phyloP scores from a whole-genome alignment of 805 yeast species.

The Candida sakaeoensis region DNA sequence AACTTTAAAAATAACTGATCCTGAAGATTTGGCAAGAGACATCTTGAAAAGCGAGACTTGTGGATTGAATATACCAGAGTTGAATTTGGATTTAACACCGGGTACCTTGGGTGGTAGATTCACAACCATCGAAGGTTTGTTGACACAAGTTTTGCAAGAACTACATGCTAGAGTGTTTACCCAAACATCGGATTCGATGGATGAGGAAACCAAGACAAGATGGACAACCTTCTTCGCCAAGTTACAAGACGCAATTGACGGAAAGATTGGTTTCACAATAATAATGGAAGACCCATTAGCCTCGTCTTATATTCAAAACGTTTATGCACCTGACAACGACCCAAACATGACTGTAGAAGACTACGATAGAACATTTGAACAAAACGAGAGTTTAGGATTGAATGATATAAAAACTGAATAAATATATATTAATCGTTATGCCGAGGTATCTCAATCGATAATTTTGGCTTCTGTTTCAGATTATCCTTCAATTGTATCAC shows the following conservation, averaged over 20 bases:
- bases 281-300: slow-evolving; percentile 94
- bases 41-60: slow-evolving; percentile 93
- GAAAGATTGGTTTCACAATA: slow-evolving; percentile 78
- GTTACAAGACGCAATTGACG: slow-evolving; percentile 75
- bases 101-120: slow-evolving; percentile 98
- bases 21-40: slow-evolving; percentile 92
- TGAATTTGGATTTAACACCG: slow-evolving; percentile 84
- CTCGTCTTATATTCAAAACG: slow-evolving; percentile 91
- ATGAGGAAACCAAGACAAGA: slow-evolving; percentile 63
- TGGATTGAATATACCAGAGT: slow-evolving; percentile 79
- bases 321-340: slow-evolving; percentile 97
- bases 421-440: not conserved
- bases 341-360: slow-evolving; percentile 94
- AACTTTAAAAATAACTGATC: slow-evolving; percentile 72
- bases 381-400: slow-evolving; percentile 90
- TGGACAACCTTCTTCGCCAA: slow-evolving; percentile 79
- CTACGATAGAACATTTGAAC: slow-evolving; percentile 81
- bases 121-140: slow-evolving; percentile 92
- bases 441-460: slow-evolving; percentile 2
- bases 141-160: slow-evolving; percentile 87
- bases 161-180: slow-evolving; percentile 79
- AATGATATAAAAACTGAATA: slow-evolving; percentile 43
- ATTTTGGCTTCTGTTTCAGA: slow-evolving; percentile 2
- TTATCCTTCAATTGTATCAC: slow-evolving; percentile 4
- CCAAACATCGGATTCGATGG: slow-evolving; percentile 91